phyloP scores from a whole-genome alignment of 768 basidiomycete species.

The Mycena vitilis region DNA sequence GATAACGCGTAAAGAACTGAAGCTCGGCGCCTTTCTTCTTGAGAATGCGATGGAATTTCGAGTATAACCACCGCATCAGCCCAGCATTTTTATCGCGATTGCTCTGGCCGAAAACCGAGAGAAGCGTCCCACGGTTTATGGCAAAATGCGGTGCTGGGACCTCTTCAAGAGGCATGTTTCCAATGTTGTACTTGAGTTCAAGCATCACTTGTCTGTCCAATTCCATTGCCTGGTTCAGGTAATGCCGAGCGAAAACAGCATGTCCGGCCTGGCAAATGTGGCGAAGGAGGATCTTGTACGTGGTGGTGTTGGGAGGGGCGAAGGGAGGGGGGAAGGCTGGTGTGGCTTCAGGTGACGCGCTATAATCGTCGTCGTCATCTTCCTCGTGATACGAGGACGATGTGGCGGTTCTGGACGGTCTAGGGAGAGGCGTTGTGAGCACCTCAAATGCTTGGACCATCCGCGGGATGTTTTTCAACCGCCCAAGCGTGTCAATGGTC shows the following conservation, averaged over 20 bases:
- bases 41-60: conserved; percentile 58
- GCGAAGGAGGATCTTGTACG: conserved; percentile 71
- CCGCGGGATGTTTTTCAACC: conserved; percentile 67
- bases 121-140: conserved; percentile 65
- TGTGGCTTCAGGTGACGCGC: conserved; percentile 52
- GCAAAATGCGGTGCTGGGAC: conserved; percentile 64
- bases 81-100: conserved; percentile 70
- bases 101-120: conserved; percentile 67
- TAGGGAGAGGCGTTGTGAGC: conserved; percentile 77
- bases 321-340: conserved; percentile 51
- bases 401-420: conserved; percentile 53
- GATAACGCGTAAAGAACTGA: conserved; percentile 52
- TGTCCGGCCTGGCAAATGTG: conserved; percentile 63
- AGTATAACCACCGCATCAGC: conserved; percentile 69
- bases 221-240: conserved; percentile 64
- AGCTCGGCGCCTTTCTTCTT: conserved; percentile 62
- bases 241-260: conserved; percentile 71
- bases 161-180: conserved; percentile 44
- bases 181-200: conserved; percentile 47
- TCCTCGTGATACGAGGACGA: conserved; percentile 68
- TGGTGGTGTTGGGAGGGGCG: conserved; percentile 73
- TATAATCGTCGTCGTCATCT: conserved; percentile 72
- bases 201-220: conserved; percentile 54
- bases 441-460: conserved; percentile 84
- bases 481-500: conserved; percentile 77